phyloP scores from a whole-genome alignment of 2,329 filamentous ascomycete genomes.

The Paecilomyces formosus region DNA sequence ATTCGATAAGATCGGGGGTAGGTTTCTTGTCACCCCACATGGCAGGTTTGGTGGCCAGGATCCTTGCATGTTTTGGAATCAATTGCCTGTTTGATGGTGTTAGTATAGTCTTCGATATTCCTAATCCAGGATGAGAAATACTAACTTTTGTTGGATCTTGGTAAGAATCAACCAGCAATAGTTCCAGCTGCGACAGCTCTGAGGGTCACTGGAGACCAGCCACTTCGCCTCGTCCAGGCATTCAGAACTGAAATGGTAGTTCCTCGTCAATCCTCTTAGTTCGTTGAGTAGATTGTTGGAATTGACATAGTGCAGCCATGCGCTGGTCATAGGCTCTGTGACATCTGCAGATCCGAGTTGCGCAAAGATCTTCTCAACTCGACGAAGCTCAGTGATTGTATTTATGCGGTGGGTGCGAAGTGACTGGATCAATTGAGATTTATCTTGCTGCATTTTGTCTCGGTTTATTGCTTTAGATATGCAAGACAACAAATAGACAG shows the following conservation, averaged over 20 bases:
- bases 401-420: conserved; percentile 63
- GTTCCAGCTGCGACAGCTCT: conserved; percentile 67
- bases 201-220: conserved; percentile 56
- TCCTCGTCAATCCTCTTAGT: conserved; percentile 58
- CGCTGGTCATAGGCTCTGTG: conserved; percentile 59
- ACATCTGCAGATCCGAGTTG: conserved; percentile 52
- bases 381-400: conserved; percentile 63
- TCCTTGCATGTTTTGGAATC: conserved; percentile 52
- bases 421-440: conserved; percentile 53
- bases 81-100: conserved; percentile 41
- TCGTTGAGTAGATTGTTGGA: conserved; percentile 64
- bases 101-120: background rate
- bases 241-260: conserved; percentile 61
- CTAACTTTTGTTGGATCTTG: conserved; percentile 60
- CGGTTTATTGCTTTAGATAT: background rate
- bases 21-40: conserved; percentile 64
- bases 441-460: conserved; percentile 31
- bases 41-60: conserved; percentile 54
- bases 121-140: conserved; percentile 8
- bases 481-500: background rate
- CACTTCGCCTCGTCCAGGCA: conserved; percentile 59
- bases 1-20: conserved; percentile 46
- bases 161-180: conserved; percentile 63
- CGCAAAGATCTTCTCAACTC: conserved; percentile 61
- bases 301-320: conserved; percentile 65